A percentile compares a stretch with the other conserved stretches of the same genome.
phyloP scores from a whole-genome alignment of 2,329 filamentous ascomycete species.

The Aureobasidium melanogenum region DNA sequence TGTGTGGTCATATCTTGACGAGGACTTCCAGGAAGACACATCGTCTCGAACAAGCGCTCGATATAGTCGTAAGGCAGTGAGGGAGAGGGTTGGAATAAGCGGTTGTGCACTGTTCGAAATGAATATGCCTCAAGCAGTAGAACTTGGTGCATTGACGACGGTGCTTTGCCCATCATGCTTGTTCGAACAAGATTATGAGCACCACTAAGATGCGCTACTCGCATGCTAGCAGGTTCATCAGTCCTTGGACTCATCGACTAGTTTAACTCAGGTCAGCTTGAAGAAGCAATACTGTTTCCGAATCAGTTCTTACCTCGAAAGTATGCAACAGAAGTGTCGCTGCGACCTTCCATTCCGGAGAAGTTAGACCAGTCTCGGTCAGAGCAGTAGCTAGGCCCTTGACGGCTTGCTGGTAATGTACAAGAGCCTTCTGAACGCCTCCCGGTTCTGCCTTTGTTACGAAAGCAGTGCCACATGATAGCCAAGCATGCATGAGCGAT shows the following conservation, averaged over 20 bases:
- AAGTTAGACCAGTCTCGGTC: neutral
- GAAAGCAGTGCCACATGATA: conserved; percentile 5
- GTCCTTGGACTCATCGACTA: conserved; percentile 4
- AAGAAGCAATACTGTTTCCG: neutral
- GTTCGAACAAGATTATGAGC: neutral
- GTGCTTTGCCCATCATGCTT: neutral
- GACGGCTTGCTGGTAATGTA: conserved; percentile 3
- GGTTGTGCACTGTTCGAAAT: neutral
- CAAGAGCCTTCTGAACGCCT: neutral
- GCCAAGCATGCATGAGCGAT: conserved; percentile 8
- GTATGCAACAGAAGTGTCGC: neutral
- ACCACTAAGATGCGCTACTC: conserved; percentile 3
- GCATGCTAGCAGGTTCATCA: neutral
- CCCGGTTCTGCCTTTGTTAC: neutral
- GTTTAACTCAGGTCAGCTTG: neutral
- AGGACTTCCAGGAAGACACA: conserved; percentile 5
- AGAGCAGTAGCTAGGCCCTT: neutral
- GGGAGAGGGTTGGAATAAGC: neutral
- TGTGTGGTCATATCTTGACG: neutral
- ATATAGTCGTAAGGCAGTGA: neutral
- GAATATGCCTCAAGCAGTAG: conserved; percentile 2
- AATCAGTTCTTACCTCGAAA: neutral
- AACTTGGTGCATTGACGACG: conserved; percentile 3
- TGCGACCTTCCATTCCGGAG: conserved; percentile 5
- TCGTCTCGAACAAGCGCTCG: neutral